Conservation (phyloP, 1,284 basidiomycete genomes). For the Ustilago bromivora region DNA sequence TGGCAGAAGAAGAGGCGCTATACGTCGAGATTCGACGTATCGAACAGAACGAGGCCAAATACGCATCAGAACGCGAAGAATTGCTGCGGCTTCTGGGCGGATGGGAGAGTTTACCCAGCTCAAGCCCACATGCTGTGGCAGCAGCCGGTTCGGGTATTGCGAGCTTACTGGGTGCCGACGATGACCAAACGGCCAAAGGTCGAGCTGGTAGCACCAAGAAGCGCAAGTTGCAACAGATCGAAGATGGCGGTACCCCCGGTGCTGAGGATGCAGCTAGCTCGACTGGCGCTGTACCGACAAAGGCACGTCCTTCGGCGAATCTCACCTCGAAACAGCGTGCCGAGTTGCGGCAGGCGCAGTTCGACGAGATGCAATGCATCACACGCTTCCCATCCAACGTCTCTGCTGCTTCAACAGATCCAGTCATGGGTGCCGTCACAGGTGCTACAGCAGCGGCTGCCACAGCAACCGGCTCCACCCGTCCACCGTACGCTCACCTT, state of each 20-base stretch:
- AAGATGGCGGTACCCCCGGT: constrained; percentile 30
- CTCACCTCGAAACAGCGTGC: constrained; percentile 55
- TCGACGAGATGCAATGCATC: constrained; percentile 66
- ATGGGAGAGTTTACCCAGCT: constrained; percentile 66
- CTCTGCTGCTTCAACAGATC: constrained; percentile 1
- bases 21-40: constrained; percentile 93
- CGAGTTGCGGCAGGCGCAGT: constrained; percentile 62
- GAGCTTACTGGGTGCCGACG: constrained; percentile 32
- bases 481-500: constrained; percentile 65
- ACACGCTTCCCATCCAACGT: constrained; percentile 55
- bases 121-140: constrained; percentile 55
- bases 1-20: constrained; percentile 94
- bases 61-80: constrained; percentile 89
- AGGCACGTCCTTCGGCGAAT: constrained; percentile 23
- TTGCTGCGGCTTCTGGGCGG: constrained; percentile 80
- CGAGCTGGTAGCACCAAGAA: constrained; percentile 42
- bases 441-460: neutral
- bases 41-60: constrained; percentile 90
- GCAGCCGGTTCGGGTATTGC: constrained; percentile 64
- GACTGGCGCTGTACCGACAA: constrained; percentile 10
- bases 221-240: constrained; percentile 48
- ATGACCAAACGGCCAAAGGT: constrained; percentile 29
- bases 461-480: constrained; percentile 9
- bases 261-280: constrained; percentile 26
- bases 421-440: neutral